Percentiles rank a stretch among this genome's conserved stretches.
These are phyloP conservation scores for Pulveroboletus sp. DNA, from an alignment of 768 basidiomycete species.

Conservation along the genomic window DNA sequence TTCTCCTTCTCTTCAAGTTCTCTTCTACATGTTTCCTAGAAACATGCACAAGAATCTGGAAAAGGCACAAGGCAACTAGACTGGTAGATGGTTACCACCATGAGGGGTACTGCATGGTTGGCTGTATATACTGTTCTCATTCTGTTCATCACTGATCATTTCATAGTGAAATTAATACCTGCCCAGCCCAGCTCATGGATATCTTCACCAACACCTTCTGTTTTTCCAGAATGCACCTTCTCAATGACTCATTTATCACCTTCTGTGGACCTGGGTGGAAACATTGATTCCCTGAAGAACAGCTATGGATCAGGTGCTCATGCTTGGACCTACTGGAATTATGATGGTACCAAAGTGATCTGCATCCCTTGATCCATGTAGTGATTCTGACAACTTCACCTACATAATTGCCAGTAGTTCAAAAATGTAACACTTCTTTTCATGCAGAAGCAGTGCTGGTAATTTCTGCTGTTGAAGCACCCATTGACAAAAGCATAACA, in stretches of 20 bases:
- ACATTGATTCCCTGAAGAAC: conserved; percentile 49
- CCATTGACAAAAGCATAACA: conserved; percentile 74
- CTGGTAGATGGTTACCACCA: conserved; percentile 62
- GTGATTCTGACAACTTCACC: conserved; percentile 43
- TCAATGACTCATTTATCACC: conserved; percentile 70
- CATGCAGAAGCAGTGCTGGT: conserved; percentile 75
- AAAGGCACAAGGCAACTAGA: conserved; percentile 78
- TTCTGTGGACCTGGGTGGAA: conserved; percentile 68
- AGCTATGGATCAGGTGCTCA: conserved; percentile 45
- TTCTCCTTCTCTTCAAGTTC: neutral
- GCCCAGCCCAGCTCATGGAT: conserved; percentile 19
- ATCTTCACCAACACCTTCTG: conserved; percentile 74
- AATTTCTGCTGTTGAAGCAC: conserved; percentile 70
- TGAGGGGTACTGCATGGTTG: conserved; percentile 70
- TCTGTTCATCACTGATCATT: neutral
- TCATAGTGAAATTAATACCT: conserved; percentile 23
- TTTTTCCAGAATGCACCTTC: conserved; percentile 77
- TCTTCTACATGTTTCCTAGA: conserved; percentile 69
- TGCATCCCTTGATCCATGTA: conserved; percentile 81
- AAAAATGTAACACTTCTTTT: conserved; percentile 57
- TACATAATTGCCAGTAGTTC: conserved; percentile 65
- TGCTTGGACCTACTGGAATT: conserved; percentile 72
- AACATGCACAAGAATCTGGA: conserved; percentile 78
- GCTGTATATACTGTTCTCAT: neutral
- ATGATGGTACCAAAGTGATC: conserved; percentile 75